These are phyloP conservation scores for Odonthalia washingtoniensis DNA, from an alignment of 31 red algal species.

Conservation along the genomic window DNA sequence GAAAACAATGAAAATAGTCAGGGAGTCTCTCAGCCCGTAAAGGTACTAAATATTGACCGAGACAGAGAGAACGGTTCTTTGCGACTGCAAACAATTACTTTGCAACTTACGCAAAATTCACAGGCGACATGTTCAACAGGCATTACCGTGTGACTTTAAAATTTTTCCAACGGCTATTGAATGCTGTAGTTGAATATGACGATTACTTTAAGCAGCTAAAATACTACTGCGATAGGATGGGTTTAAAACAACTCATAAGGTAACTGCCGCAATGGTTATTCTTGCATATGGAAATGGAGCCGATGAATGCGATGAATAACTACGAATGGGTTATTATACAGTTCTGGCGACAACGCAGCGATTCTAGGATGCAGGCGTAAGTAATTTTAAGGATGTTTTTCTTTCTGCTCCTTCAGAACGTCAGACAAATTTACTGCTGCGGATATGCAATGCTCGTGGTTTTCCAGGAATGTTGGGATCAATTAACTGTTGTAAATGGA, in stretches of 20 bases:
- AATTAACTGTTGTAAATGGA: slow-evolving; percentile 32
- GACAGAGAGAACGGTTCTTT: background rate
- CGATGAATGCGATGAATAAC: slow-evolving; percentile 49
- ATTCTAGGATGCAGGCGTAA: background rate
- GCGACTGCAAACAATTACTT: background rate
- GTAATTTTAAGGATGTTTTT: background rate
- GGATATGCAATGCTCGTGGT: background rate
- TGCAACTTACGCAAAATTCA: background rate
- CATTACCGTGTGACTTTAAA: background rate
- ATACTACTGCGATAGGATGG: slow-evolving; percentile 28
- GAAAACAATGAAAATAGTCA: background rate
- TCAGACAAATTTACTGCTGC: background rate
- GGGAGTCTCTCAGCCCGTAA: background rate
- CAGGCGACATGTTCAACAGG: background rate
- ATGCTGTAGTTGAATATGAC: background rate
- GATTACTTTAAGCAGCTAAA: slow-evolving; percentile 34
- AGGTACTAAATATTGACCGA: background rate
- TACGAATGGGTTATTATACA: slow-evolving; percentile 38
- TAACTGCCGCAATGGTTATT: slow-evolving; percentile 27
- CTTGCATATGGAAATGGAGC: slow-evolving; percentile 46
- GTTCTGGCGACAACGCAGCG: background rate
- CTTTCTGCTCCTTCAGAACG: background rate
- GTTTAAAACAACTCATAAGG: slow-evolving; percentile 16
- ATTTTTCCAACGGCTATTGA: background rate
- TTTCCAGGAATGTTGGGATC: slow-evolving; percentile 36